A percentile compares a stretch with the other conserved stretches of the same genome.
Conservation (phyloP, 352 stramenopile genomes). For the Pythium brachiatum region DNA sequence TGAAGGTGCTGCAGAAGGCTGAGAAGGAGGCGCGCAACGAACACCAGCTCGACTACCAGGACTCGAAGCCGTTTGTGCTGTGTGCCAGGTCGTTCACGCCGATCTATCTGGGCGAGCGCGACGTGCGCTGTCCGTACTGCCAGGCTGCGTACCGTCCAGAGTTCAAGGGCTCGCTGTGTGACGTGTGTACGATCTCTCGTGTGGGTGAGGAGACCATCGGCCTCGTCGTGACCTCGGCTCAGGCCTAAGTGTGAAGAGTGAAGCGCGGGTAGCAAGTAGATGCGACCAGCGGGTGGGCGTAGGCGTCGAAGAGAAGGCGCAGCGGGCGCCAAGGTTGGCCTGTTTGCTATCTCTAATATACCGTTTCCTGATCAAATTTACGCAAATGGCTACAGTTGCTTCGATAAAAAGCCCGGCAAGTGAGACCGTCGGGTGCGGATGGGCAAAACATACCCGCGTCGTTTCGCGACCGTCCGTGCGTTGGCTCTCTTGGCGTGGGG, state of each 20-base stretch:
- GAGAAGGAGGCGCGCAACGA: slow-evolving; percentile 99
- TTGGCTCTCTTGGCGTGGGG: background rate
- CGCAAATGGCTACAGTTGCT: background rate
- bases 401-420: background rate
- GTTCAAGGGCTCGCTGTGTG: slow-evolving; percentile 90
- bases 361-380: slow-evolving; percentile 1
- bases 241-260: slow-evolving; percentile 15
- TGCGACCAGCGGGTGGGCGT: background rate
- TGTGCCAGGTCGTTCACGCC: slow-evolving; percentile 94
- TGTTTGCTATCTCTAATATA: background rate
- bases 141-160: slow-evolving; percentile 86
- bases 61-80: slow-evolving; percentile 95
- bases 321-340: background rate
- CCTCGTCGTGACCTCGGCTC: slow-evolving; percentile 83
- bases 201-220: slow-evolving; percentile 96
- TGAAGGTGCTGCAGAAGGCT: slow-evolving; percentile 97
- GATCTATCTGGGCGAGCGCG: slow-evolving; percentile 91
- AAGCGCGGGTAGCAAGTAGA: background rate
- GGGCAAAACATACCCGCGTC: slow-evolving; percentile 23
- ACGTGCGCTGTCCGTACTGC: slow-evolving; percentile 96
- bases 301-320: slow-evolving; percentile 2
- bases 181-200: slow-evolving; percentile 91
- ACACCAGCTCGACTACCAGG: slow-evolving; percentile 97
- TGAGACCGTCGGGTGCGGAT: background rate
- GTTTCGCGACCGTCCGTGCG: slow-evolving; percentile 34